Evolutionary conservation across 1,139 yeast species (phyloP).

Genomic region (Pichia sp.): DNA sequence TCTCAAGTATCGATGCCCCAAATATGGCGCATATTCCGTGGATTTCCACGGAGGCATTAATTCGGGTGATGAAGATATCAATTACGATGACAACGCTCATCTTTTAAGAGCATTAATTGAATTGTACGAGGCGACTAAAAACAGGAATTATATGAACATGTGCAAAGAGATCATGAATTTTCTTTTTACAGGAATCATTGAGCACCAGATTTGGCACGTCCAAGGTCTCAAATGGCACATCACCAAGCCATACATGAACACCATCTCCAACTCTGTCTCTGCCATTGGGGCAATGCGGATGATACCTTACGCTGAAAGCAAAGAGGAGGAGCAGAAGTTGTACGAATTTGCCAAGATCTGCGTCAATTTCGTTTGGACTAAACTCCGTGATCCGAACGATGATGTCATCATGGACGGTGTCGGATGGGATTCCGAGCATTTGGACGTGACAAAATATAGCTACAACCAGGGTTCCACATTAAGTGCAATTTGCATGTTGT

Average conservation of each 20-base stretch:
- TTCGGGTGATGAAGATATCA: slow-evolving; percentile 61
- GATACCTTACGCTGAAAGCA: slow-evolving; percentile 36
- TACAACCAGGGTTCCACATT: slow-evolving; percentile 67
- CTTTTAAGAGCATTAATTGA: slow-evolving; percentile 63
- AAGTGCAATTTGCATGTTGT: slow-evolving; percentile 52
- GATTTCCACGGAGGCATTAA: slow-evolving; percentile 43
- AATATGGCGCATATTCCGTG: slow-evolving; percentile 70
- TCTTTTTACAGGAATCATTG: slow-evolving; percentile 52
- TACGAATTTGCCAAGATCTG: slow-evolving; percentile 42
- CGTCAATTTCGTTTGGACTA: slow-evolving; percentile 39
- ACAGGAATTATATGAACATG: slow-evolving; percentile 49
- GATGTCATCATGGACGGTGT: slow-evolving; percentile 62
- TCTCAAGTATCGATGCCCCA: slow-evolving; percentile 50
- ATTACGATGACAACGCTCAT: slow-evolving; percentile 76
- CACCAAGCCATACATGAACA: slow-evolving; percentile 53
- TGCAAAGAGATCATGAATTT: slow-evolving; percentile 60
- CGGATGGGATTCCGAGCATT: slow-evolving; percentile 44
- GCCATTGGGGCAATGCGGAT: slow-evolving; percentile 57
- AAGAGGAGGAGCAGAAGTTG: slow-evolving; percentile 15
- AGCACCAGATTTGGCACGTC: slow-evolving; percentile 40
- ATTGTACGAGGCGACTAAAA: slow-evolving; percentile 66
- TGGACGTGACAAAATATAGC: slow-evolving; percentile 59
- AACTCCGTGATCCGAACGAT: slow-evolving; percentile 52
- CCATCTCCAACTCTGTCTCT: slow-evolving; percentile 69
- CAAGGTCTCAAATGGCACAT: slow-evolving; percentile 68